Conservation (phyloP, 2,329 filamentous ascomycete species). For the Colletotrichum neosansevieriae region DNA sequence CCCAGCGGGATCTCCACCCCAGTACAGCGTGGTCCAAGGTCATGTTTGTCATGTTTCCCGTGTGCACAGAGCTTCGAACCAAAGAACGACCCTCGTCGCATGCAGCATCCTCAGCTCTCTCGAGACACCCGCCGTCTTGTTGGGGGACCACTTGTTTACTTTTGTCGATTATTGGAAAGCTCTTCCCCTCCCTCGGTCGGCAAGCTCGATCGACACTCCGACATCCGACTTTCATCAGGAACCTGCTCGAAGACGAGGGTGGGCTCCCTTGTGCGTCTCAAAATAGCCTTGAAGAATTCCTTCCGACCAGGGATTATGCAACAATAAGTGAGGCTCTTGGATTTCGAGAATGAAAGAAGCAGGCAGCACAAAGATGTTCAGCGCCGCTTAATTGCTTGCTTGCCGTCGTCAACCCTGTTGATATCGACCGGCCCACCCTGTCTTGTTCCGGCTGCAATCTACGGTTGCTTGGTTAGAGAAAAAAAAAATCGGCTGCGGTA, state of each 20-base stretch:
- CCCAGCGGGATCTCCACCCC: constrained; percentile 21
- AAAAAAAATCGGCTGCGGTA: constrained; percentile 25
- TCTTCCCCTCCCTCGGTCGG: constrained; percentile 7
- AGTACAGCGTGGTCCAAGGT: constrained; percentile 25
- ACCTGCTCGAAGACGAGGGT: constrained; percentile 7
- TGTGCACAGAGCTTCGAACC: constrained; percentile 28
- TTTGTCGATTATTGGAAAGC: constrained; percentile 34
- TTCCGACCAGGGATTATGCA: constrained; percentile 7
- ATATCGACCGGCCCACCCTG: constrained; percentile 30
- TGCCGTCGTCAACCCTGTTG: constrained; percentile 37
- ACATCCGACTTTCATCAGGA: constrained; percentile 8
- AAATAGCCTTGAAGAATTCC: constrained; percentile 34
- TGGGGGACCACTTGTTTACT: constrained; percentile 39
- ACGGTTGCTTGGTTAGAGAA: constrained; percentile 35
- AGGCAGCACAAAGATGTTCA: constrained; percentile 23
- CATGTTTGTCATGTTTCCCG: constrained; percentile 34
- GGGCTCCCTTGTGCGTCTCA: constrained; percentile 14
- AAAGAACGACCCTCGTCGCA: constrained; percentile 27
- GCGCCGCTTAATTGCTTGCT: constrained; percentile 5
- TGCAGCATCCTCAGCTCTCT: constrained; percentile 35
- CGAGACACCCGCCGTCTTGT: constrained; percentile 32
- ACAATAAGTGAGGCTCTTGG: constrained; percentile 14
- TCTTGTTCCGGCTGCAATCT: constrained; percentile 29
- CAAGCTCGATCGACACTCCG: constrained; percentile 25
- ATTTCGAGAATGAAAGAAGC: constrained; percentile 22